Percentiles rank a stretch among this genome's conserved stretches.
Evolutionary conservation across 2,329 filamentous ascomycete genomes (phyloP).

Genomic region (Myriosclerotinia scirpicola): DNA sequence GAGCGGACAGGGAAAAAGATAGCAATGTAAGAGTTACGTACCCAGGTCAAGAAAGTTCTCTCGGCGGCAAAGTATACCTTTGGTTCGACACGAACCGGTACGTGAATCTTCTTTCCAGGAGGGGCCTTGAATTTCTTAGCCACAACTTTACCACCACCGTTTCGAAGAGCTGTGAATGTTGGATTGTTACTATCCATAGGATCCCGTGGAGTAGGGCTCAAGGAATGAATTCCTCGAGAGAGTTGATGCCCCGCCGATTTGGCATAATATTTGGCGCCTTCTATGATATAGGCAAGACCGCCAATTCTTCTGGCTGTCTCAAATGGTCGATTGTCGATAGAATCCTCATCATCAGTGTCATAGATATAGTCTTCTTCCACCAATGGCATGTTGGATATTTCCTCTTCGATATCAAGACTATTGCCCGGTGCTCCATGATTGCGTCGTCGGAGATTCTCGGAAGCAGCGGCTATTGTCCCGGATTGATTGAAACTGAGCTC

Average conservation of each 20-base stretch:
- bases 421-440: slow-evolving; percentile 42
- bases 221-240: slow-evolving; percentile 24
- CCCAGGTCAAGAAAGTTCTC: slow-evolving; percentile 93
- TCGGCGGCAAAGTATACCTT: slow-evolving; percentile 98
- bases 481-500: slow-evolving; percentile 30
- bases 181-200: slow-evolving; percentile 44
- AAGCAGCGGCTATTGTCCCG: slow-evolving; percentile 14
- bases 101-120: slow-evolving; percentile 88
- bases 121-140: slow-evolving; percentile 68
- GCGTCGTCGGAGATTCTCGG: slow-evolving; percentile 30
- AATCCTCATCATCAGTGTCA: slow-evolving; percentile 85
- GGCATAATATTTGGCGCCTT: slow-evolving; percentile 50
- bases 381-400: slow-evolving; percentile 61
- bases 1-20: slow-evolving; percentile 13
- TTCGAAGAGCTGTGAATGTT: slow-evolving; percentile 54
- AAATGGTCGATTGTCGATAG: slow-evolving; percentile 70
- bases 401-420: slow-evolving; percentile 76
- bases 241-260: slow-evolving; percentile 30
- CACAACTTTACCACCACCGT: slow-evolving; percentile 57
- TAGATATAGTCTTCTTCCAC: slow-evolving; percentile 77
- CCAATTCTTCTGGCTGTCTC: slow-evolving; percentile 77
- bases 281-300: slow-evolving; percentile 71
- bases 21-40: slow-evolving; percentile 45
- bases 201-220: slow-evolving; percentile 29
- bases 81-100: slow-evolving; percentile 91